Evolutionary conservation across 768 basidiomycete species (phyloP), one percentile per base, ranked within the genome.

Genomic region (Mrakia gelida): DNA sequence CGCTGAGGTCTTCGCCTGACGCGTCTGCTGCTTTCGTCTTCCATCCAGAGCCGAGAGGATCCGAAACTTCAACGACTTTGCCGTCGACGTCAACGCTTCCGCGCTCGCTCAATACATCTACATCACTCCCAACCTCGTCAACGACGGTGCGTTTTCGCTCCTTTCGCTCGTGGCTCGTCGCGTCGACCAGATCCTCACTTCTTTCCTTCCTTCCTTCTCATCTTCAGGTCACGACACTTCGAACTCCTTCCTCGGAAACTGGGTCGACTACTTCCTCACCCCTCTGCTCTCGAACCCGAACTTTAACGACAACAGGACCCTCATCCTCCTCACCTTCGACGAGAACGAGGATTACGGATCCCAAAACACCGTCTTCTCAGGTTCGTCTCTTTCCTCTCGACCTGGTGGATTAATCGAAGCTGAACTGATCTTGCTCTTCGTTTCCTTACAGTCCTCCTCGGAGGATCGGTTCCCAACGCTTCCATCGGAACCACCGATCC

Each of bases 51-150:
- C 85, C 18, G 80, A 81, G 15, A 86, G 87, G 28, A 86, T 88
- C 72, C 86, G 90, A 49, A 90, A 89, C 82, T 90, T 90, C 81
- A 90, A 90, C 76, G 86, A 90, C 81, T 89, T 91, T 79, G 87
- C 88, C 13, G 83, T 85, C 38, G 90, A 91, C 80, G 83, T 90
- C 23, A 86, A 86, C 32, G 86, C 86, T 13, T 82, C 86, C 65
- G 84, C 84, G 2, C 82, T 91, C 62, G 87, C 89, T 16, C 89
- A 90, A 75, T 91, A 89, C 88, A 80, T 86, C 13, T 90, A 89
- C 80, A 85, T 91, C 74, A 90, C 90, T 1, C 90, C 90, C 18
- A 91, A 91, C 82, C 84, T 89, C 80, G 85, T 86, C 71, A 87
- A 90, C 81, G 77, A 78, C 54, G 59, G 49, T 52, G 2, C 15